These are phyloP conservation scores for Epichloe sp. DNA, from an alignment of 2,329 filamentous ascomycete species.

Conservation along the genomic window DNA sequence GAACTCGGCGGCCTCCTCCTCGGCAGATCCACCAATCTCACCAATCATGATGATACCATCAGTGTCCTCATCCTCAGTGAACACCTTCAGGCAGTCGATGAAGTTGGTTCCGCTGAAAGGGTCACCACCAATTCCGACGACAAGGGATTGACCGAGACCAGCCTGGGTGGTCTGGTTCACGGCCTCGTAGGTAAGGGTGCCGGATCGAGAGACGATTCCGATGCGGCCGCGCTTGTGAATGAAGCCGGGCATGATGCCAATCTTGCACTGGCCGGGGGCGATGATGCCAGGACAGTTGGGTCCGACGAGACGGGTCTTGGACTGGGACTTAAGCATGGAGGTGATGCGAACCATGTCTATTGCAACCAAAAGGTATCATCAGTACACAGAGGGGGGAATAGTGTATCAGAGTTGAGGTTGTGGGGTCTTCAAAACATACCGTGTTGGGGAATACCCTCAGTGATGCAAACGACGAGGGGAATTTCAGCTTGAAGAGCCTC, in stretches of 20 bases:
- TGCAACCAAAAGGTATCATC: constrained; percentile 4
- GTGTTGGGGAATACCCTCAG: constrained; percentile 94
- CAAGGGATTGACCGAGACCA: constrained; percentile 92
- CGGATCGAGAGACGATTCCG: constrained; percentile 95
- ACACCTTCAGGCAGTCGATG: constrained; percentile 97
- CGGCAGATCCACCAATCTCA: constrained; percentile 92
- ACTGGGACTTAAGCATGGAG: constrained; percentile 92
- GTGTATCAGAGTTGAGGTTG: not conserved
- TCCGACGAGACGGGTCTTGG: constrained; percentile 90
- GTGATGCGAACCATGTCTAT: constrained; percentile 98
- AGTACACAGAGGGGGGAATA: not conserved
- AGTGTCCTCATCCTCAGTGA: constrained; percentile 89
- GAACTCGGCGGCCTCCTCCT: constrained; percentile 97
- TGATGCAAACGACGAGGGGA: constrained; percentile 91
- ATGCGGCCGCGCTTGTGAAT: constrained; percentile 99
- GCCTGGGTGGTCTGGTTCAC: constrained; percentile 99
- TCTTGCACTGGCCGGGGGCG: constrained; percentile 93
- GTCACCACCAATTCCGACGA: constrained; percentile 96
- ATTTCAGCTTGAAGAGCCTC: constrained; percentile 91
- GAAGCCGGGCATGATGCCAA: constrained; percentile 98
- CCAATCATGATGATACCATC: constrained; percentile 99
- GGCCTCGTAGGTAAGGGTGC: constrained; percentile 97
- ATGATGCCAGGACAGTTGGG: constrained; percentile 99
- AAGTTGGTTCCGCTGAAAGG: constrained; percentile 99
- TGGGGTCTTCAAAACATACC: constrained; percentile 39